Percentiles rank a stretch among this genome's conserved stretches.
Evolutionary conservation across 352 stramenopile genomes (phyloP).

Genomic region (Pythium angustatum): DNA sequence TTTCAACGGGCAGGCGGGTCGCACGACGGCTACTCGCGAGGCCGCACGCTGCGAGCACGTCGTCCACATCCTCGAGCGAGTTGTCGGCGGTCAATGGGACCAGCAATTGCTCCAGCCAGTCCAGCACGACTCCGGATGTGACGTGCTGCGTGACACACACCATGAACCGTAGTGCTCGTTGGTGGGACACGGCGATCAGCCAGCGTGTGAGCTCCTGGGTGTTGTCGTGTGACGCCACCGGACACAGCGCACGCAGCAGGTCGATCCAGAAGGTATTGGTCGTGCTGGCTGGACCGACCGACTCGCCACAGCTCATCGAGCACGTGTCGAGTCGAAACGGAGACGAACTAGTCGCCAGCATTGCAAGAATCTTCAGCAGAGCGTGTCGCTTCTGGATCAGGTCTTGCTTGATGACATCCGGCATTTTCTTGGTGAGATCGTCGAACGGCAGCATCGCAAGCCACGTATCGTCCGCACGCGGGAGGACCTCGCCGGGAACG

Average conservation of each 20-base stretch:
- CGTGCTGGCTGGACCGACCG: not conserved
- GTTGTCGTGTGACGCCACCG: not conserved
- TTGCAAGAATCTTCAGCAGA: conserved; percentile 1
- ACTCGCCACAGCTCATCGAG: conserved; percentile 6
- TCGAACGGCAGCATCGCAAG: conserved; percentile 17
- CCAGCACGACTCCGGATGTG: not conserved
- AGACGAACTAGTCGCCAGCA: not conserved
- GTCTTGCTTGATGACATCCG: not conserved
- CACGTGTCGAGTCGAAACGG: not conserved
- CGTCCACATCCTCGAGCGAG: not conserved
- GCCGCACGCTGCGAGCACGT: not conserved
- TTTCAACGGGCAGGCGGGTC: not conserved
- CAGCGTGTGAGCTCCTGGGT: not conserved
- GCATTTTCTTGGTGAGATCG: not conserved
- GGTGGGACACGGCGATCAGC: not conserved
- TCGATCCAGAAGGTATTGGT: conserved; percentile 9
- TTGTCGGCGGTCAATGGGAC: not conserved
- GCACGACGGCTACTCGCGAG: not conserved
- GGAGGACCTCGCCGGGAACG: conserved; percentile 3
- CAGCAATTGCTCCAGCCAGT: not conserved
- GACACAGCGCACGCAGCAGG: conserved; percentile 5
- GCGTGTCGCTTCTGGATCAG: conserved; percentile 3
- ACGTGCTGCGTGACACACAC: conserved; percentile 2
- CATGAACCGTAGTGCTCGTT: conserved; percentile 4
- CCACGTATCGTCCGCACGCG: not conserved